A percentile compares a stretch with the other conserved stretches of the same genome.
phyloP scores from a whole-genome alignment of 768 basidiomycete species.

The Boletus coccyginus region DNA sequence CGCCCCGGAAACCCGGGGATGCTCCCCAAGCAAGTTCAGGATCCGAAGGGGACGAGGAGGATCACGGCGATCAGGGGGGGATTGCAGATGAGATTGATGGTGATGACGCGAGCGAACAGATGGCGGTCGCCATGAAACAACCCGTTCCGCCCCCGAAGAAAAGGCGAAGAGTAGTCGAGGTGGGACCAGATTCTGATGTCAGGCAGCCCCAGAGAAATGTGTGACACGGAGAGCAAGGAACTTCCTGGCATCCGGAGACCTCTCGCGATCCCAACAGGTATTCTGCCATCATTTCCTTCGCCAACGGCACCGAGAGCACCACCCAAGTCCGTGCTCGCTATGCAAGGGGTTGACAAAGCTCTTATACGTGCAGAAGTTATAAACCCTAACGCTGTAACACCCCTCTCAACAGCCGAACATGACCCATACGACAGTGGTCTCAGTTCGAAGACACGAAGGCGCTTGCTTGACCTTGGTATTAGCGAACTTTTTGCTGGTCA shows the following conservation, averaged over 20 bases:
- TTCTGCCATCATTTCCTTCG: conserved; percentile 67
- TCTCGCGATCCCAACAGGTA: conserved; percentile 22
- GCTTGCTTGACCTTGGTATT: conserved; percentile 77
- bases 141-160: conserved; percentile 39
- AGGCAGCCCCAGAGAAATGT: background rate
- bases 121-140: conserved; percentile 2
- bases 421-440: conserved; percentile 47
- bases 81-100: conserved; percentile 17
- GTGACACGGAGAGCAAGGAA: background rate
- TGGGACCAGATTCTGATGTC: conserved; percentile 20
- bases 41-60: conserved; percentile 26
- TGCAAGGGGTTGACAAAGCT: conserved; percentile 78
- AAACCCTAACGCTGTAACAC: conserved; percentile 45
- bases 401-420: conserved; percentile 39
- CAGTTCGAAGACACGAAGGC: conserved; percentile 54
- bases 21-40: conserved; percentile 12
- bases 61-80: conserved; percentile 12
- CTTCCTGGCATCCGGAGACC: conserved; percentile 1
- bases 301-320: conserved; percentile 67
- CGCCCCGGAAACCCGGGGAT: conserved; percentile 24
- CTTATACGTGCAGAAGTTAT: conserved; percentile 69
- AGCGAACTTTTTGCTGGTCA: conserved; percentile 84
- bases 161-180: conserved; percentile 37
- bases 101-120: conserved; percentile 9
- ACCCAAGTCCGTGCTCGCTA: conserved; percentile 63